These are phyloP conservation scores for Colletotrichum sidae DNA, from an alignment of 2,329 filamentous ascomycete species.

Conservation along the genomic window DNA sequence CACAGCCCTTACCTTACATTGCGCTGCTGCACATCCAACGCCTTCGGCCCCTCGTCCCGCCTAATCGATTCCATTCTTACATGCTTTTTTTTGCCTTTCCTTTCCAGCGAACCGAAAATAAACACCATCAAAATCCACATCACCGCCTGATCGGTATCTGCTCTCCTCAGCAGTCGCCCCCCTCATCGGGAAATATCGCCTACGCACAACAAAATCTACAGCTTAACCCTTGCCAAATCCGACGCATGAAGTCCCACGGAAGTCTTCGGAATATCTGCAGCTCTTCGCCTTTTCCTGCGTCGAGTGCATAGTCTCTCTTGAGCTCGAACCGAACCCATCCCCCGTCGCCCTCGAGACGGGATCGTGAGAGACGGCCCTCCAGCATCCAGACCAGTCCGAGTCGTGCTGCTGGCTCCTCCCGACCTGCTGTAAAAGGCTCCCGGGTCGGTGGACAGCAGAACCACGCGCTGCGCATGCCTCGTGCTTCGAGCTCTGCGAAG, in stretches of 20 bases:
- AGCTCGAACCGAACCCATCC: slow-evolving; percentile 27
- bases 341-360: slow-evolving; percentile 37
- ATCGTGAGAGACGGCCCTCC: slow-evolving; percentile 16
- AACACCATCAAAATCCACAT: slow-evolving; percentile 25
- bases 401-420: slow-evolving; percentile 49
- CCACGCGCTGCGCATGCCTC: slow-evolving; percentile 67
- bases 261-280: slow-evolving; percentile 19
- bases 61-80: background rate
- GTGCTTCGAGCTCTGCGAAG: slow-evolving; percentile 68
- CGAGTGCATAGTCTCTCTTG: slow-evolving; percentile 32
- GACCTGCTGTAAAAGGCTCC: slow-evolving; percentile 46
- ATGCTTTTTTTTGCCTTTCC: background rate
- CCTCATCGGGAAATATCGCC: too few species aligned
- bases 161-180: background rate
- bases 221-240: slow-evolving; percentile 4
- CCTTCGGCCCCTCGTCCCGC: background rate
- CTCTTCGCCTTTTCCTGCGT: slow-evolving; percentile 31
- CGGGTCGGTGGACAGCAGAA: slow-evolving; percentile 51
- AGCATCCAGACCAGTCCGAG: slow-evolving; percentile 35
- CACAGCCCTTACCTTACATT: background rate
- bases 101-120: slow-evolving; percentile 16
- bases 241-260: slow-evolving; percentile 34
- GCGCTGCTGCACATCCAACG: background rate
- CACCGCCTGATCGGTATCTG: slow-evolving; percentile 15
- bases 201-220: background rate